phyloP scores from a whole-genome alignment of 192 early-diverging fungal species.

The Coemansia sp. region DNA sequence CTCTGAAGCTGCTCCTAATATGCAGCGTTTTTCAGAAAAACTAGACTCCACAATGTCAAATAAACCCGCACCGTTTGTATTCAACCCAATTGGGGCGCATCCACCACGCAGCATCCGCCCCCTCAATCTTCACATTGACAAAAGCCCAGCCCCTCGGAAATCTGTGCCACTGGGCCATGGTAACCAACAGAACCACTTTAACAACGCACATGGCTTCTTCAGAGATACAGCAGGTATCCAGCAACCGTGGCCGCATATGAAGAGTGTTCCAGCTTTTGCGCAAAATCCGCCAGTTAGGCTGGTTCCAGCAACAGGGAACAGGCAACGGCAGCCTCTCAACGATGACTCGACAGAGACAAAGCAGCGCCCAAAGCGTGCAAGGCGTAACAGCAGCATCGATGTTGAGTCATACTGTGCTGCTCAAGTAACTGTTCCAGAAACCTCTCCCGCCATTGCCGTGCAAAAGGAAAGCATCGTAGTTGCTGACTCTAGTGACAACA shows the following conservation, averaged over 20 bases:
- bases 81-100: slow-evolving; percentile 31
- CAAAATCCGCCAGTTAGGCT: neutral
- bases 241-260: neutral
- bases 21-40: neutral
- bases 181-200: neutral
- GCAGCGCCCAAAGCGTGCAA: neutral
- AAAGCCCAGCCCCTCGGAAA: neutral
- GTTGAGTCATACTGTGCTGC: neutral
- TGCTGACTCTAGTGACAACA: neutral
- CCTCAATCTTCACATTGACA: slow-evolving; percentile 17
- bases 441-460: neutral
- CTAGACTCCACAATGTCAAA: neutral
- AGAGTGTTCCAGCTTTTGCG: neutral
- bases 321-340: neutral
- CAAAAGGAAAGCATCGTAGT: neutral
- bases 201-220: neutral
- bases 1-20: no score
- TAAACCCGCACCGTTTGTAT: slow-evolving; percentile 28
- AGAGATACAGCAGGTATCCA: neutral
- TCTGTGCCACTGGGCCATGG: neutral
- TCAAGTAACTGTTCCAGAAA: neutral
- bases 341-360: neutral
- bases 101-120: slow-evolving; percentile 41
- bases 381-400: neutral
- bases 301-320: neutral